Evolutionary conservation across 2,329 filamentous ascomycete genomes (phyloP), one percentile per base, ranked within the genome.

Genomic region (Cladosporium sp.): DNA sequence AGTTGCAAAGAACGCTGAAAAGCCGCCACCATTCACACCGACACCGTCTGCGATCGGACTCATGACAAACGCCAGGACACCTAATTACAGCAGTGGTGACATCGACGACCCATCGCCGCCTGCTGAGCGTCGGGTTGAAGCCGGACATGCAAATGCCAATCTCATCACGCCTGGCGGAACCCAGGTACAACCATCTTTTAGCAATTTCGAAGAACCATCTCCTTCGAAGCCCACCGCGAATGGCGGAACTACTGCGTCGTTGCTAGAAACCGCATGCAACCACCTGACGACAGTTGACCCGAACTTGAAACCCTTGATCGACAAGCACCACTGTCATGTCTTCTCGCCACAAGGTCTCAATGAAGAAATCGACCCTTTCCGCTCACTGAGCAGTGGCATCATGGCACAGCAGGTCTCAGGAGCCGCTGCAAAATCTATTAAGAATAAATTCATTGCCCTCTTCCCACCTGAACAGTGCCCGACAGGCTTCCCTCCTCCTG

Each of bases 371-470:
- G 91, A 97, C 74, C 94, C 94, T 0, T 99, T 97, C 69, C 87
- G 88, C 66, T 87, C 85, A 59, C 81, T 99, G 36, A 83, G 85
- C 39, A 92, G 88, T 73, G 89, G 92, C 54, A 97, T 99, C 70
- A 96, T 97, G 67, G 92, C 90, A 55, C 94, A 97, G 75, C 94
- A 99, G 77, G 93, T 99, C 19, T 96, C 92, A 0, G 92, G 93
- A 17, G 91, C 92, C 5, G 94, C 94, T 0, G 94, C 94, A 12
- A 88, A 85, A 65, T 89, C 89, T 5, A 97, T 99, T 76, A 92
- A 93, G 73, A 83, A 83, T 51, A 93, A 90, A 64, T 97, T 97
- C 72, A 76, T 96, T 19, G 80, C 78, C 1, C 76, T 97, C 5
- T 97, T 96, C 73, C 64, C 67, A 6, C 55, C 69, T 2, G 65